phyloP scores from a whole-genome alignment of 225 moss, liverwort and hornwort genomes.

The Lunularia cruciata region DNA sequence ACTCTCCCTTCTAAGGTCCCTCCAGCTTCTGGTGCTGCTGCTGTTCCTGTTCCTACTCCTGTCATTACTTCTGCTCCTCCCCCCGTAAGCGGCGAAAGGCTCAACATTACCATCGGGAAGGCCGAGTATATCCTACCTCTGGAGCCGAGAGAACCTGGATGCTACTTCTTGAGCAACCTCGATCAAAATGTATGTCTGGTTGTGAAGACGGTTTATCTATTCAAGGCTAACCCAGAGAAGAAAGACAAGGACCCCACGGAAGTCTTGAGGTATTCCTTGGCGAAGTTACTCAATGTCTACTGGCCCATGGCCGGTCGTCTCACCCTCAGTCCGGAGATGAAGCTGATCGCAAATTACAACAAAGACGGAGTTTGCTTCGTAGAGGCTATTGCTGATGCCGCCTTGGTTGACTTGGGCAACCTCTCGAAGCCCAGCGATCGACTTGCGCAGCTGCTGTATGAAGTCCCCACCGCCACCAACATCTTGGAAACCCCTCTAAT shows the following conservation, averaged over 20 bases:
- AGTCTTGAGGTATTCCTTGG: slow-evolving; percentile 35
- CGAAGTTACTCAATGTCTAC: slow-evolving; percentile 36
- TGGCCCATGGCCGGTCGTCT: slow-evolving; percentile 50
- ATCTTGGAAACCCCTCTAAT: slow-evolving; percentile 71
- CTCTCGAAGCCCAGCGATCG: slow-evolving; percentile 58
- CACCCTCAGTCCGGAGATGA: slow-evolving; percentile 38
- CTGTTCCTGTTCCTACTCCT: not conserved
- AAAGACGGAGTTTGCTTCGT: slow-evolving; percentile 49
- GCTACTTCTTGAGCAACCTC: slow-evolving; percentile 36
- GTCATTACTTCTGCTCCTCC: not conserved
- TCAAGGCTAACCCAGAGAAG: slow-evolving; percentile 12
- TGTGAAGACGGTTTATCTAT: slow-evolving; percentile 38
- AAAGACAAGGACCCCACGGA: slow-evolving; percentile 27
- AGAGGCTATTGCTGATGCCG: slow-evolving; percentile 36
- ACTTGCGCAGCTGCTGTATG: slow-evolving; percentile 71
- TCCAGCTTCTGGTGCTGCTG: no score
- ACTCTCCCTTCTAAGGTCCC: no score
- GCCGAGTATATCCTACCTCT: slow-evolving; percentile 31
- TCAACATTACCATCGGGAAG: slow-evolving; percentile 32
- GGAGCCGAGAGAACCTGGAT: slow-evolving; percentile 29
- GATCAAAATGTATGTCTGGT: slow-evolving; percentile 42
- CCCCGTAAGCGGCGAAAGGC: not conserved
- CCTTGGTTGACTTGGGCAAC: slow-evolving; percentile 63
- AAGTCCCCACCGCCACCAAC: slow-evolving; percentile 50
- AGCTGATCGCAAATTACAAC: slow-evolving; percentile 39